These are phyloP conservation scores for Mycena albidolilacea DNA, from an alignment of 768 basidiomycete genomes.

Conservation along the genomic window DNA sequence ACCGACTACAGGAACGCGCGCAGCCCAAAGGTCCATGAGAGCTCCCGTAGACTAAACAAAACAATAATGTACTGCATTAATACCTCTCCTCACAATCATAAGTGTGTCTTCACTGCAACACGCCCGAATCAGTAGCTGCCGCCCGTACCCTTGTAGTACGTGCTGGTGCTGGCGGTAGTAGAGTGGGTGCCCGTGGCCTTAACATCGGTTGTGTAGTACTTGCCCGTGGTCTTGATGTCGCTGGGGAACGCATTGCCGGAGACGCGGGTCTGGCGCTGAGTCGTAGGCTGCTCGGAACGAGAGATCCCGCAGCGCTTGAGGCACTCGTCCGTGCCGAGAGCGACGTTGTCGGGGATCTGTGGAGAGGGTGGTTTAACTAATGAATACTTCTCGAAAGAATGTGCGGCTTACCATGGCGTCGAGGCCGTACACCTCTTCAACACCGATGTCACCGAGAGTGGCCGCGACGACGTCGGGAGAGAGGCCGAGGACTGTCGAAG, in stretches of 20 bases:
- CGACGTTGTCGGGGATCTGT: slow-evolving; percentile 32
- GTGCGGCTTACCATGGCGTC: slow-evolving; percentile 13
- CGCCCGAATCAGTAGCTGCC: neutral
- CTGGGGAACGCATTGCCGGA: slow-evolving; percentile 36
- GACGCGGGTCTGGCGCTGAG: slow-evolving; percentile 31
- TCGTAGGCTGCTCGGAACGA: slow-evolving; percentile 23
- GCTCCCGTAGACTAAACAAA: neutral
- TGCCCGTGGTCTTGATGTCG: neutral
- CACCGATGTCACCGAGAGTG: slow-evolving; percentile 31
- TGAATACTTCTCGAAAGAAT: neutral
- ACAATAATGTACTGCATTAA: neutral
- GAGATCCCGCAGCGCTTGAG: slow-evolving; percentile 37
- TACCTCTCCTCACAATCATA: neutral
- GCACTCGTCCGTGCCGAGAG: slow-evolving; percentile 33
- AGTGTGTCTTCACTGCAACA: too few relatives aligned
- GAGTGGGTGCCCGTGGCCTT: neutral
- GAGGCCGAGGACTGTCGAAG: slow-evolving; percentile 35
- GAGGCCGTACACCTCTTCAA: slow-evolving; percentile 29
- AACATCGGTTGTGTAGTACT: neutral
- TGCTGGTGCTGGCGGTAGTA: neutral
- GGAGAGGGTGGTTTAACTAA: too few relatives aligned
- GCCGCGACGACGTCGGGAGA: slow-evolving; percentile 36
- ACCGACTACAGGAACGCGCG: neutral
- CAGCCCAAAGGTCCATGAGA: neutral
- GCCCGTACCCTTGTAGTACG: neutral